Percentiles rank a stretch among this genome's conserved stretches.
These are phyloP conservation scores for Stagonosporopsis rhizophila DNA, from an alignment of 2,329 filamentous ascomycete genomes.

Conservation along the genomic window DNA sequence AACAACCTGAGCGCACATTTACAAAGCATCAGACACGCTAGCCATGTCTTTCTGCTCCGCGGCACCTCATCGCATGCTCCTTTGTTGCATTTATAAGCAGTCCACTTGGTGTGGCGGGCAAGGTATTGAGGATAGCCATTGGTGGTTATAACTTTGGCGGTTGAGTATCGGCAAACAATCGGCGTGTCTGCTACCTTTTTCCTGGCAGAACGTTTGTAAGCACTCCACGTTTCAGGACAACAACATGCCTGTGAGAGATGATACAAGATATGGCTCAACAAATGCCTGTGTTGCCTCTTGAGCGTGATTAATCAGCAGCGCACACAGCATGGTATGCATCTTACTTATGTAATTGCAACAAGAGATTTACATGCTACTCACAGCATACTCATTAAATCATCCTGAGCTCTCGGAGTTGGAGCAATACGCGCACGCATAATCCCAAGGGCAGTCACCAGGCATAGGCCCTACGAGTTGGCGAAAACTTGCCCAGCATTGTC, in stretches of 20 bases:
- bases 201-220: not conserved
- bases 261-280: not conserved
- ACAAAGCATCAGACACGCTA: not conserved
- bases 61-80: not conserved
- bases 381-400: not conserved
- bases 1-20: not conserved
- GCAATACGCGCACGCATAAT: not conserved
- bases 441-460: not conserved
- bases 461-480: not conserved
- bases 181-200: not conserved
- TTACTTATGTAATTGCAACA: not conserved
- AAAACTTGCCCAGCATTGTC: not conserved
- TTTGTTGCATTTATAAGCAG: slow-evolving; percentile 6
- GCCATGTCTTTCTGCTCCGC: not conserved
- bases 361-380: not conserved
- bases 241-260: not conserved
- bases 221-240: not conserved
- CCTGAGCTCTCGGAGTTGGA: not conserved
- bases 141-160: not conserved
- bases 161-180: slow-evolving; percentile 9
- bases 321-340: not conserved
- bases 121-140: not conserved
- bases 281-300: not conserved
- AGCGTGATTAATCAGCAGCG: not conserved
- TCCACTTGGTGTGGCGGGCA: not conserved